phyloP scores from a whole-genome alignment of 108 stramenopile genomes.

The Cylindrotheca fusiformis region DNA sequence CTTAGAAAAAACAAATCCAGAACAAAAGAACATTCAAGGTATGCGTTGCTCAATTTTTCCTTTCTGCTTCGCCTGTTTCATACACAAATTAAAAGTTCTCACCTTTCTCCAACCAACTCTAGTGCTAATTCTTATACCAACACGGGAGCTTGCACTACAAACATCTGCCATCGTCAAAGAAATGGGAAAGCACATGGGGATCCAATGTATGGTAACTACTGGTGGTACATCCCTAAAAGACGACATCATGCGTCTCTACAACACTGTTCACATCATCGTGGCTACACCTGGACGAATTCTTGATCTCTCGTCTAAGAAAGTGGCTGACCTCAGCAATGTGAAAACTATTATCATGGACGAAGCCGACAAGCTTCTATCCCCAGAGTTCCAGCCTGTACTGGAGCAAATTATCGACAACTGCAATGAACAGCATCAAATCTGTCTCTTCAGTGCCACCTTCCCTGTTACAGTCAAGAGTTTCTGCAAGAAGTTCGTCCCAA shows the following conservation, averaged over 20 bases:
- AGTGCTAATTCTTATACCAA: slow-evolving; percentile 96
- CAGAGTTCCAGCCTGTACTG: slow-evolving; percentile 95
- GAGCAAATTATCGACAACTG: slow-evolving; percentile 92
- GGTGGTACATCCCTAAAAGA: slow-evolving; percentile 97
- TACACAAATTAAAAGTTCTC: background rate
- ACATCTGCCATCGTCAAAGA: slow-evolving; percentile 98
- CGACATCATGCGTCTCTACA: slow-evolving; percentile 98
- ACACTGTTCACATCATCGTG: slow-evolving; percentile 92
- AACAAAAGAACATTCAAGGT: slow-evolving; percentile 82
- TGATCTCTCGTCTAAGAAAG: slow-evolving; percentile 95
- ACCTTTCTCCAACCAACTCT: background rate
- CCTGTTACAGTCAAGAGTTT: slow-evolving; percentile 96
- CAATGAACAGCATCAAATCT: slow-evolving; percentile 90
- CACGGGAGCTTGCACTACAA: slow-evolving; percentile 97
- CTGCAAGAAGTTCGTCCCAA: slow-evolving; percentile 91
- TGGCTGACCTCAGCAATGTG: slow-evolving; percentile 91
- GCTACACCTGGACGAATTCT: slow-evolving; percentile 98
- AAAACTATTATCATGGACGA: slow-evolving; percentile 98
- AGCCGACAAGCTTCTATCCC: slow-evolving; percentile 97
- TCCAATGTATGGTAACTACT: slow-evolving; percentile 97
- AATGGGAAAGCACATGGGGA: slow-evolving; percentile 97
- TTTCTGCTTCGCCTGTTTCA: background rate
- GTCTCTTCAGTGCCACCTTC: slow-evolving; percentile 98
- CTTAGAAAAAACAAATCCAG: slow-evolving; percentile 94
- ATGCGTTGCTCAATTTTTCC: slow-evolving; percentile 10